Percentiles rank a stretch among this genome's conserved stretches.
These are phyloP conservation scores for Hemileccinum impolitum DNA, from an alignment of 768 basidiomycete species.

Conservation along the genomic window DNA sequence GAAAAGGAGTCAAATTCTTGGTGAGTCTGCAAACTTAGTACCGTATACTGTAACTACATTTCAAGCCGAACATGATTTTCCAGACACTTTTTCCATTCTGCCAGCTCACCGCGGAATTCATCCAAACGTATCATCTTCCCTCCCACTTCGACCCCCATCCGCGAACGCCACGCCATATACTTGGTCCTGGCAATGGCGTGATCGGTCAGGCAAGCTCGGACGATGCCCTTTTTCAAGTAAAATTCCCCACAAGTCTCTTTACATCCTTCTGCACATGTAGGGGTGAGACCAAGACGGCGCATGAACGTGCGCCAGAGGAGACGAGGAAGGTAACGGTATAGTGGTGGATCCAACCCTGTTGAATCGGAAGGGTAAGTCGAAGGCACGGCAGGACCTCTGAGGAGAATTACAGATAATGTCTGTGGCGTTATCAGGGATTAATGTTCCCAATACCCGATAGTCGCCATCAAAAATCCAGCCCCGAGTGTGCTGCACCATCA, in stretches of 20 bases:
- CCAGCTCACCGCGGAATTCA: constrained; percentile 46
- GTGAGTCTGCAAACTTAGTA: too few relatives aligned
- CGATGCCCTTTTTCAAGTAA: constrained; percentile 48
- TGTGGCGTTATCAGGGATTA: constrained; percentile 40
- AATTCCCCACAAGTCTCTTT: constrained; percentile 36
- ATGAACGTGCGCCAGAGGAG: constrained; percentile 50
- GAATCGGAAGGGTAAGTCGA: neutral
- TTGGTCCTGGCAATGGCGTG: constrained; percentile 29
- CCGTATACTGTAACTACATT: constrained; percentile 1
- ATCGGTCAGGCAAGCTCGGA: constrained; percentile 46
- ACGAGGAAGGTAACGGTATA: constrained; percentile 59
- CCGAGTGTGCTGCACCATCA: constrained; percentile 27
- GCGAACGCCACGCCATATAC: constrained; percentile 16
- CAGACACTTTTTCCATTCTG: constrained; percentile 34
- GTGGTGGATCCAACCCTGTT: constrained; percentile 67
- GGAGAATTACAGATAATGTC: constrained; percentile 51
- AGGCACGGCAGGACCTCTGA: neutral
- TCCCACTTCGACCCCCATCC: constrained; percentile 26
- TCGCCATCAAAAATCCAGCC: constrained; percentile 59
- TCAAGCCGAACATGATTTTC: constrained; percentile 8
- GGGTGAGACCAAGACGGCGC: constrained; percentile 35
- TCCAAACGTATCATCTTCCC: constrained; percentile 47
- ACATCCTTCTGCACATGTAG: constrained; percentile 50
- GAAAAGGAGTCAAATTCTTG: too few relatives aligned
- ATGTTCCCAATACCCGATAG: constrained; percentile 31